Evolutionary conservation across 164 flowering plant species (phyloP), one percentile per base, ranked within the genome.

Genomic region (Vitis rupestris): DNA sequence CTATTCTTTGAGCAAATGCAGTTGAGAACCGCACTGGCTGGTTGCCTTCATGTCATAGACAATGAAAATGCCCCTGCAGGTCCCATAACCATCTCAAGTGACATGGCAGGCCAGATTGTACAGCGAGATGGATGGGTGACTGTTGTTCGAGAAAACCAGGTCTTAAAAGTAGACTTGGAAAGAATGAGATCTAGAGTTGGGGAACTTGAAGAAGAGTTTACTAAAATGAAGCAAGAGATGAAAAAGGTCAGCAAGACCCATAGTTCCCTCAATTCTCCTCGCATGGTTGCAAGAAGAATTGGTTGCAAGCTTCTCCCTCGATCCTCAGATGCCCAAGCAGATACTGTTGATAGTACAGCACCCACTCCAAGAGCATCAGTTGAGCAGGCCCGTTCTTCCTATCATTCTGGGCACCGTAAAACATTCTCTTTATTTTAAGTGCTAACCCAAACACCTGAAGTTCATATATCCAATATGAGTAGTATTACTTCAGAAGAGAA

Each of bases 1-100:
- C 83, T 95, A 16, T 95, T 87, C 83, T 95, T 90, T 64, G 99
- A 95, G 84, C 99, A 95, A 74, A 74, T 93, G 85, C 97, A 91
- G 55, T 65, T 95, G 67, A 84, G 92, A 79, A 85, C 82, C n/a
- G 90, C 98, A 37, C 77, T 95, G 50, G 85, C 92, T 7, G 82
- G 91, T 55, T 84, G 83, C 70, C 83, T 87, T 19, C 72, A 81
- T 63, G 81, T 68, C 61, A 52, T 81, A 17, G 94, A 90, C 48
- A 66, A 79, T 44, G 93, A 85, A 72, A 82, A 65, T 73, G 84
- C 76, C 50, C 82, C 84, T 10, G 75, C 84, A 13, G 81, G 75
- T 65, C 74, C 76, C 9, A 12, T 71, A 51, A 68, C 78, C 51
- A 65, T n/a, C 58, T 62, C 76, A 8, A 72, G 57, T 59, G 87